Conservation (phyloP, 1,139 yeast genomes). For the Hansenula lynferdii region DNA sequence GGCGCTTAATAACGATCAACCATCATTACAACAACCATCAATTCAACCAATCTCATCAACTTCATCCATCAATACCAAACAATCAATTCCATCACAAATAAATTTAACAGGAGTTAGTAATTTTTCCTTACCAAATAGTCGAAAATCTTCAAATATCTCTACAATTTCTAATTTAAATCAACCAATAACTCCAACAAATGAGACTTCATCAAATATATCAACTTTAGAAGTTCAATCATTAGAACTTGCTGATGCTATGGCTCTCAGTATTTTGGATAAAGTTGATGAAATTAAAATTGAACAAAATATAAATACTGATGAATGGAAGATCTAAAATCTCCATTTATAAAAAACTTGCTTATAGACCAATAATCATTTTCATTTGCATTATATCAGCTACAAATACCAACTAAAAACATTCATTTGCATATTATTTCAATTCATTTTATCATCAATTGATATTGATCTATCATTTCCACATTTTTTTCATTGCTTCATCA, state of each 20-base stretch:
- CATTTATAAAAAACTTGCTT: neutral
- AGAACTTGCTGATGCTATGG: conserved; percentile 27
- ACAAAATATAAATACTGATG: conserved; percentile 5
- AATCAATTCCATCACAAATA: neutral
- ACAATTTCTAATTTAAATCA: conserved; percentile 19
- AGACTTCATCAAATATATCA: neutral
- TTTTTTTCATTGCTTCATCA: too few relatives aligned
- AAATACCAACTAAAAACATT: too few relatives aligned
- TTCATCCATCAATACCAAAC: neutral
- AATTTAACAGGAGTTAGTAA: too few relatives aligned
- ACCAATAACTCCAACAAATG: conserved; percentile 7
- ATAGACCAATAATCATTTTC: neutral
- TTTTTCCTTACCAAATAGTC: neutral
- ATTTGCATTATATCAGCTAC: too few relatives aligned
- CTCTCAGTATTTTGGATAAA: conserved; percentile 24
- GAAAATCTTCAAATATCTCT: conserved; percentile 5
- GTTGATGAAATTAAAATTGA: conserved; percentile 15
- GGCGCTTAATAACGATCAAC: neutral
- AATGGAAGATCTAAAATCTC: conserved; percentile 16
- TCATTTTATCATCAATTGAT: too few relatives aligned
- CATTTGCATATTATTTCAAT: too few relatives aligned
- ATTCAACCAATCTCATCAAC: neutral
- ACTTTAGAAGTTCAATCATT: conserved; percentile 6
- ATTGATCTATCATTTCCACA: too few relatives aligned
- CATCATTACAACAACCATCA: neutral